phyloP scores from a whole-genome alignment of 768 basidiomycete species.

The Pholiota conissans region DNA sequence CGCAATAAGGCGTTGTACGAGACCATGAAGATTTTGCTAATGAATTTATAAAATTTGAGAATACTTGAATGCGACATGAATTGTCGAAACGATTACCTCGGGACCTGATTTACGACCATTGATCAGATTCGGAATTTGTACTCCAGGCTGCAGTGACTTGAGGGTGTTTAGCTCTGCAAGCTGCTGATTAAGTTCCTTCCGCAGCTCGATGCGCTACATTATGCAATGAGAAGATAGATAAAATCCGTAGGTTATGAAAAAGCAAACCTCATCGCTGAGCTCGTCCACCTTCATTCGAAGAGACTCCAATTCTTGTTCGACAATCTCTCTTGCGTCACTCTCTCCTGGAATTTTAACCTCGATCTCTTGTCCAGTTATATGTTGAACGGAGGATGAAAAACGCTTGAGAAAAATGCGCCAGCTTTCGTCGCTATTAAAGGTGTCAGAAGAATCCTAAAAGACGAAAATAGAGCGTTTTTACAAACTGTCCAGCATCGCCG shows the following conservation, averaged over 20 bases:
- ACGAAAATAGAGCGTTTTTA: slow-evolving; percentile 29
- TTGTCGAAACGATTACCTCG: slow-evolving; percentile 52
- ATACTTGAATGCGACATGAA: not conserved
- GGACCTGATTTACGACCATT: slow-evolving; percentile 47
- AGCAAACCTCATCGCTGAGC: slow-evolving; percentile 62
- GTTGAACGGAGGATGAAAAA: slow-evolving; percentile 60
- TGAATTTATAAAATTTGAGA: not conserved
- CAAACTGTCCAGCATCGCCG: slow-evolving; percentile 62
- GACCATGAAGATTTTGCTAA: slow-evolving; percentile 61
- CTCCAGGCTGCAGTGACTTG: slow-evolving; percentile 46
- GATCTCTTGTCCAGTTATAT: slow-evolving; percentile 64
- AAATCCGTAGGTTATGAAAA: not conserved
- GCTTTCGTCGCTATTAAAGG: slow-evolving; percentile 53
- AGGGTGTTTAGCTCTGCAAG: slow-evolving; percentile 69
- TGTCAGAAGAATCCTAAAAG: slow-evolving; percentile 15
- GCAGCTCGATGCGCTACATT: slow-evolving; percentile 51
- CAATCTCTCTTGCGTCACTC: slow-evolving; percentile 35
- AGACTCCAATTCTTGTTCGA: slow-evolving; percentile 61
- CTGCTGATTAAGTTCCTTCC: slow-evolving; percentile 58
- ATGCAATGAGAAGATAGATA: not conserved
- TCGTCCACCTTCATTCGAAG: slow-evolving; percentile 62
- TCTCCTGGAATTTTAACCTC: slow-evolving; percentile 47
- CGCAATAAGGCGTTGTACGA: slow-evolving; percentile 77
- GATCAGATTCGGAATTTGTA: slow-evolving; percentile 37
- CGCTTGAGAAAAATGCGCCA: slow-evolving; percentile 64